A percentile compares a stretch with the other conserved stretches of the same genome.
Conservation (phyloP, 306 rosid species). For the Trifolium fragiferum region DNA sequence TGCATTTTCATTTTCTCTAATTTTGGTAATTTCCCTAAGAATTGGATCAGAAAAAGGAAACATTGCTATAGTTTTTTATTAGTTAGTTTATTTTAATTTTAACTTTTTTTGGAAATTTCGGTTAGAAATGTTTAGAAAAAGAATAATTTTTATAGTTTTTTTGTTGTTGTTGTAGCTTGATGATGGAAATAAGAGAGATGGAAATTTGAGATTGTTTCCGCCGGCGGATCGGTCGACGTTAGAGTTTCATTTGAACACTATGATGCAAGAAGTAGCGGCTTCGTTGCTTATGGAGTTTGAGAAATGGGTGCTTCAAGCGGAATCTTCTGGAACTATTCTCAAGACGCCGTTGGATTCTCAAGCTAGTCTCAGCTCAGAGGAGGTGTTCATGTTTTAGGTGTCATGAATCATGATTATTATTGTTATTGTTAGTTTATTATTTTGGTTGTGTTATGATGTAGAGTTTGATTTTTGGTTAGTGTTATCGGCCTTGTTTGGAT, state of each 20-base stretch:
- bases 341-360: slow-evolving; percentile 99
- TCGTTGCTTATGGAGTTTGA: slow-evolving; percentile 93
- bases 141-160: not conserved
- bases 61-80: not conserved
- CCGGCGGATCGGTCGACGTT: slow-evolving; percentile 83
- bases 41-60: not conserved
- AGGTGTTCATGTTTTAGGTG: slow-evolving; percentile 99
- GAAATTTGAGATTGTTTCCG: slow-evolving; percentile 86
- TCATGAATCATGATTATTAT: slow-evolving; percentile 52
- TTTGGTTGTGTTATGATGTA: slow-evolving; percentile 17
- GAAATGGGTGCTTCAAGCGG: slow-evolving; percentile 97
- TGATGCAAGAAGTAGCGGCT: slow-evolving; percentile 98
- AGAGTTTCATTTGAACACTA: slow-evolving; percentile 89
- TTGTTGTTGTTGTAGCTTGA: slow-evolving; percentile 67
- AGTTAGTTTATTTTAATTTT: not conserved
- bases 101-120: not conserved
- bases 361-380: slow-evolving; percentile 99
- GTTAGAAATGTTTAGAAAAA: not conserved
- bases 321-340: slow-evolving; percentile 93
- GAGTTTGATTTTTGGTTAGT: slow-evolving; percentile 18
- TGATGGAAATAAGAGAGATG: slow-evolving; percentile 79
- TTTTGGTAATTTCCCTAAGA: not conserved
- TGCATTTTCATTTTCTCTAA: not conserved
- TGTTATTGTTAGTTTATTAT: slow-evolving; percentile 19
- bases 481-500: not conserved